Conservation (phyloP, 2,329 filamentous ascomycete genomes). For the Hypoxylon sp. region DNA sequence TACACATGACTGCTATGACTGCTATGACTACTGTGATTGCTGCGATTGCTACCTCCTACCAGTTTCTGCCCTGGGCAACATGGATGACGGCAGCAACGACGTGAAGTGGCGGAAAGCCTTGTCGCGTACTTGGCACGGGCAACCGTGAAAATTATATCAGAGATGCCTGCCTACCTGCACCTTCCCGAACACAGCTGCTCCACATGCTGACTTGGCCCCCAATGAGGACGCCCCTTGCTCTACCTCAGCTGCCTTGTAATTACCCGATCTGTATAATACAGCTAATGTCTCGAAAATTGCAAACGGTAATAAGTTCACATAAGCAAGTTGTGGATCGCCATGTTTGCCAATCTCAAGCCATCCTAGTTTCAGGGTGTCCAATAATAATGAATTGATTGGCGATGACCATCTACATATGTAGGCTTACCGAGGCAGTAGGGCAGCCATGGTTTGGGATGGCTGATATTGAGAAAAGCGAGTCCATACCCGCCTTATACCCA, state of each 20-base stretch:
- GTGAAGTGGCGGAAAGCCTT: background rate
- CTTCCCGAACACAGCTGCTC: slow-evolving; percentile 33
- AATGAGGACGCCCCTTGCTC: slow-evolving; percentile 13
- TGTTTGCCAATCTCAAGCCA: background rate
- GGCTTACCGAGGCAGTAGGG: too few species aligned
- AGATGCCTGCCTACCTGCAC: slow-evolving; percentile 29
- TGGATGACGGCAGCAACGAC: background rate
- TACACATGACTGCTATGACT: background rate
- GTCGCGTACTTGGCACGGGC: slow-evolving; percentile 15
- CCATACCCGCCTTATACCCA: too few species aligned
- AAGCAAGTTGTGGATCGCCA: background rate
- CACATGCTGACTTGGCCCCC: slow-evolving; percentile 32
- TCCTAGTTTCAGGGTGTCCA: background rate
- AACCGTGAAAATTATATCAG: slow-evolving; percentile 16
- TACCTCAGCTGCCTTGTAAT: slow-evolving; percentile 24
- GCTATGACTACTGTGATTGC: background rate
- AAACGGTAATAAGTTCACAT: slow-evolving; percentile 11
- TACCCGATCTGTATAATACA: slow-evolving; percentile 11
- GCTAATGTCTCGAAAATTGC: slow-evolving; percentile 5
- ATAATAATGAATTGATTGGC: background rate
- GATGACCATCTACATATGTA: background rate
- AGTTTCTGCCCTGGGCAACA: slow-evolving; percentile 14
- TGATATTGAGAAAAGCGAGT: too few species aligned
- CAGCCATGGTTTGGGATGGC: too few species aligned
- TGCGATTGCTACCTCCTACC: background rate